phyloP scores from a whole-genome alignment of 306 rosid species.

The Delonix regia region DNA sequence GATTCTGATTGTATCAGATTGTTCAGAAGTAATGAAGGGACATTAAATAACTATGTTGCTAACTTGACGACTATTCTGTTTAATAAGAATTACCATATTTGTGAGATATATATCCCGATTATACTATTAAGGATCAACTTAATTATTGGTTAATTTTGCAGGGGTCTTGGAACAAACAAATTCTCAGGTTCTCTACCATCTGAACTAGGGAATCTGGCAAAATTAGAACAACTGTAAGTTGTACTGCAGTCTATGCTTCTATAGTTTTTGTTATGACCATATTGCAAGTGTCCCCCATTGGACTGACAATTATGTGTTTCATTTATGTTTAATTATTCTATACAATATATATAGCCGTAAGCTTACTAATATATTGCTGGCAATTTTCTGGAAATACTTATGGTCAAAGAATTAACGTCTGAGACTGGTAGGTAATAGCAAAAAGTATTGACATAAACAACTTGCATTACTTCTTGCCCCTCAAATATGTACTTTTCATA shows the following conservation, averaged over 20 bases:
- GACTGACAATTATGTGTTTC: neutral
- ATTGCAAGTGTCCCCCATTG: neutral
- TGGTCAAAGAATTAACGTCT: neutral
- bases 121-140: neutral
- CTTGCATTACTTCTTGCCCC: neutral
- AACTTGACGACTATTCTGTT: neutral
- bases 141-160: slow-evolving; percentile 38
- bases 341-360: neutral
- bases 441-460: neutral
- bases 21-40: neutral
- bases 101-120: neutral
- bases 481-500: neutral
- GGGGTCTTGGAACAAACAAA: slow-evolving; percentile 60
- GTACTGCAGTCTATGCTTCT: neutral
- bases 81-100: neutral
- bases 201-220: slow-evolving; percentile 66
- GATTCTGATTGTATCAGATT: neutral
- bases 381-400: neutral
- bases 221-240: slow-evolving; percentile 63
- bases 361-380: neutral
- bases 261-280: neutral
- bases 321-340: neutral
- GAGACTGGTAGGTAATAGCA: neutral
- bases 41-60: neutral
- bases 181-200: slow-evolving; percentile 77